These are phyloP conservation scores for Chaetomidium leptoderma DNA, from an alignment of 495 filamentous ascomycete genomes.

Conservation along the genomic window DNA sequence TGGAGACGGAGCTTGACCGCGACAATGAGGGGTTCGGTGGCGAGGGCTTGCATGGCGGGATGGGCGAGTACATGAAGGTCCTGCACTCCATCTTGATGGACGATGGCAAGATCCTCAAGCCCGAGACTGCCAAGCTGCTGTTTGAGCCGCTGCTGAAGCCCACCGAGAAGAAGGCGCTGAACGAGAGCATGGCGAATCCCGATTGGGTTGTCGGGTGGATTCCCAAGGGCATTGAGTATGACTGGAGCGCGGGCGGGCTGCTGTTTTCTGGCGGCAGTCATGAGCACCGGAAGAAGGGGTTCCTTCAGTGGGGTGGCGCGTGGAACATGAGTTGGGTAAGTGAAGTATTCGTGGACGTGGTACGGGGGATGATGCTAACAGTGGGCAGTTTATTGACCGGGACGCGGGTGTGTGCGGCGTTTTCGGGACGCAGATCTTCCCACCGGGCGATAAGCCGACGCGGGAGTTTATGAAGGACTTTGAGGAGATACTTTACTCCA, in stretches of 20 bases:
- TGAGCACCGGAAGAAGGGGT: slow-evolving; percentile 27
- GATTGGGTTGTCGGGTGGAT: slow-evolving; percentile 27
- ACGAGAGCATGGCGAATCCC: slow-evolving; percentile 17
- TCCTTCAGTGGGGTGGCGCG: slow-evolving; percentile 37
- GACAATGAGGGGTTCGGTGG: slow-evolving; percentile 27
- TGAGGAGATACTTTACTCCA: slow-evolving; percentile 31
- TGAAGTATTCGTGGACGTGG: background rate
- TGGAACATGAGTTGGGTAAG: slow-evolving; percentile 35
- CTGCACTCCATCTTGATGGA: slow-evolving; percentile 30
- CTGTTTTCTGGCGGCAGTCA: slow-evolving; percentile 24
- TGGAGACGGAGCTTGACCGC: background rate
- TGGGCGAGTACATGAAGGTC: slow-evolving; percentile 30
- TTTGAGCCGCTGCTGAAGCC: slow-evolving; percentile 32
- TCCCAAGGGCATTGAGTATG: slow-evolving; percentile 29
- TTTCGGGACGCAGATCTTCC: slow-evolving; percentile 32
- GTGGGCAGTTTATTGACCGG: slow-evolving; percentile 35
- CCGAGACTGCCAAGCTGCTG: slow-evolving; percentile 25
- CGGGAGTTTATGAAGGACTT: slow-evolving; percentile 29
- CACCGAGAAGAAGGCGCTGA: slow-evolving; percentile 19
- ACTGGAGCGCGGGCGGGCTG: slow-evolving; percentile 34
- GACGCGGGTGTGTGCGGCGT: slow-evolving; percentile 31
- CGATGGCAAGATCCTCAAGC: slow-evolving; percentile 29
- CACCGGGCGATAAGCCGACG: slow-evolving; percentile 26
- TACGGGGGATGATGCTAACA: slow-evolving; percentile 7
- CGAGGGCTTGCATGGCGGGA: slow-evolving; percentile 27